These are phyloP conservation scores for Corymbia citriodora DNA, from an alignment of 441 rosid genomes.

Conservation along the genomic window DNA sequence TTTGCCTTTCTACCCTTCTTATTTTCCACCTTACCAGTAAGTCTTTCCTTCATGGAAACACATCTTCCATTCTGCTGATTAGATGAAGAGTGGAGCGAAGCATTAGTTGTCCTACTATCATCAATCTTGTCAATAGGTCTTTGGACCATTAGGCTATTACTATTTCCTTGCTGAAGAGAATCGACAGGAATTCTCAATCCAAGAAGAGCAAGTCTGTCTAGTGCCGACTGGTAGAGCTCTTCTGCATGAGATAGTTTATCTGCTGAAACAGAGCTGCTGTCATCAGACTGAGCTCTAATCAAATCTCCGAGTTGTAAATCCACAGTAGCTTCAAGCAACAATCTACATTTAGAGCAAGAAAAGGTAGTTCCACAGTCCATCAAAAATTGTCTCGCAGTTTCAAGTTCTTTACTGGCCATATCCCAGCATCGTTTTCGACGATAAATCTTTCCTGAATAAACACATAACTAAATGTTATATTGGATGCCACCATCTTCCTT, in stretches of 20 bases:
- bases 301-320: slow-evolving; percentile 71
- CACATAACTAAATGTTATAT: neutral
- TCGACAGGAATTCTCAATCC: slow-evolving; percentile 50
- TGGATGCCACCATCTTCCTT: neutral
- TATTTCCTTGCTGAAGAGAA: slow-evolving; percentile 25
- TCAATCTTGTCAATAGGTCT: slow-evolving; percentile 5
- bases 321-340: slow-evolving; percentile 51
- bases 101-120: slow-evolving; percentile 20
- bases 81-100: neutral
- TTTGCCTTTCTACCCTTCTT: slow-evolving; percentile 46
- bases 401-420: slow-evolving; percentile 63
- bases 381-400: slow-evolving; percentile 48
- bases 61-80: slow-evolving; percentile 4
- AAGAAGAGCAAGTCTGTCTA: slow-evolving; percentile 49
- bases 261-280: slow-evolving; percentile 16
- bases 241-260: slow-evolving; percentile 53
- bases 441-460: slow-evolving; percentile 58
- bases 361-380: slow-evolving; percentile 17
- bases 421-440: slow-evolving; percentile 56
- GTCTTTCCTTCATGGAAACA: slow-evolving; percentile 6
- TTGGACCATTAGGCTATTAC: slow-evolving; percentile 6
- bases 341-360: slow-evolving; percentile 62
- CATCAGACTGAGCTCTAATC: slow-evolving; percentile 29
- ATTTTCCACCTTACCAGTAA: slow-evolving; percentile 24
- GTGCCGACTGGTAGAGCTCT: slow-evolving; percentile 49